Conservation (phyloP, 1,284 basidiomycete species). For the Ceratorhiza oryzae-sativae region DNA sequence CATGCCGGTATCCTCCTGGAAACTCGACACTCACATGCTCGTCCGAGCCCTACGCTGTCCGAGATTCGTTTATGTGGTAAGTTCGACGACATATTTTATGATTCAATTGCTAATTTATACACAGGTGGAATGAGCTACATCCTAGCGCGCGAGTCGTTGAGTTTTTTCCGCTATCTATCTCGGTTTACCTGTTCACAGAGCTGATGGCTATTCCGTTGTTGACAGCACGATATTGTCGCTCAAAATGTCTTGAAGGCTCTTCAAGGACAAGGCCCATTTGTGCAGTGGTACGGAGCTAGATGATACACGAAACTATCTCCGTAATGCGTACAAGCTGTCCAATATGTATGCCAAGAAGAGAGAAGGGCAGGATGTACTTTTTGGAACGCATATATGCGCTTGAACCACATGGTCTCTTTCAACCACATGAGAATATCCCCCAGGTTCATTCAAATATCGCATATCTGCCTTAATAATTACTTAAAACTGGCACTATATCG, state of each 20-base stretch:
- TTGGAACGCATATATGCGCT: no score
- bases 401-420: no score
- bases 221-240: conserved; percentile 9
- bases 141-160: neutral
- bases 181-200: no score
- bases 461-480: no score
- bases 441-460: no score
- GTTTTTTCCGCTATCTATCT: neutral
- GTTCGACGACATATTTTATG: neutral
- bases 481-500: no score
- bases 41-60: conserved; percentile 9
- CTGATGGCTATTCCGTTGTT: no score
- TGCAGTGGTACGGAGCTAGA: conserved; percentile 28
- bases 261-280: conserved; percentile 24
- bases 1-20: conserved; percentile 20
- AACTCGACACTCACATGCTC: conserved; percentile 14
- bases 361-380: no score
- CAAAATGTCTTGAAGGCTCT: conserved; percentile 12
- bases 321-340: no score
- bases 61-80: conserved; percentile 35
- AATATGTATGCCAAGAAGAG: no score
- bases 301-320: no score
- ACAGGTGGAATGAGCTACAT: conserved; percentile 31
- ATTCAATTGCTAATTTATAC: neutral
- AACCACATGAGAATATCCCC: no score